These are phyloP conservation scores for Stipa capillata DNA, from an alignment of 176 grass and related monocot genomes.

Conservation along the genomic window DNA sequence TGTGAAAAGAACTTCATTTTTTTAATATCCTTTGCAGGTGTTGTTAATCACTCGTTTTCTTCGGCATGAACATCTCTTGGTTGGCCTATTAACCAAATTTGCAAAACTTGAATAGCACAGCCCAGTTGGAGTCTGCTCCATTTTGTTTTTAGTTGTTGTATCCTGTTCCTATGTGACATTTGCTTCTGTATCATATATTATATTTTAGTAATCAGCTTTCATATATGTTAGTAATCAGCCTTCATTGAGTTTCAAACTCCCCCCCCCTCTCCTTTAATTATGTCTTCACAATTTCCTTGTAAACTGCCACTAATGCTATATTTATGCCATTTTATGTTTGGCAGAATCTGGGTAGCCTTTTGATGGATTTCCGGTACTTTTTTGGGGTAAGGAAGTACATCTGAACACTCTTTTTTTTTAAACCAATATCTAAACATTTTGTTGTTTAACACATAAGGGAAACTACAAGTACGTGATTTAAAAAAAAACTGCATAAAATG, in stretches of 20 bases:
- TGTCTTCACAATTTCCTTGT: background rate
- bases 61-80: constrained; percentile 94
- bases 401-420: too few relatives aligned
- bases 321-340: background rate
- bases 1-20: constrained; percentile 10
- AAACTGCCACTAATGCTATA: background rate
- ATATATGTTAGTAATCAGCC: background rate
- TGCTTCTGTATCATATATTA: background rate
- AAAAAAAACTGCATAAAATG: background rate
- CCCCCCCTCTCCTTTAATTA: too few relatives aligned
- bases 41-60: constrained; percentile 93
- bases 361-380: constrained; percentile 98
- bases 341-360: constrained; percentile 95
- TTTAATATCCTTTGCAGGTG: constrained; percentile 57
- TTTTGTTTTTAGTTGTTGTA: background rate
- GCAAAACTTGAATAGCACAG: background rate
- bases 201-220: background rate
- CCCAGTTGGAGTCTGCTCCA: background rate
- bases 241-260: background rate
- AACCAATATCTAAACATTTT: too few relatives aligned
- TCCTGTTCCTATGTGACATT: background rate
- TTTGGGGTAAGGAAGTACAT: constrained; percentile 71
- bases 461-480: background rate
- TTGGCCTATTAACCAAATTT: constrained; percentile 73
- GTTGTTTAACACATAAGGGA: background rate